phyloP scores from a whole-genome alignment of 306 rosid genomes.

The Bauhinia variegata region DNA sequence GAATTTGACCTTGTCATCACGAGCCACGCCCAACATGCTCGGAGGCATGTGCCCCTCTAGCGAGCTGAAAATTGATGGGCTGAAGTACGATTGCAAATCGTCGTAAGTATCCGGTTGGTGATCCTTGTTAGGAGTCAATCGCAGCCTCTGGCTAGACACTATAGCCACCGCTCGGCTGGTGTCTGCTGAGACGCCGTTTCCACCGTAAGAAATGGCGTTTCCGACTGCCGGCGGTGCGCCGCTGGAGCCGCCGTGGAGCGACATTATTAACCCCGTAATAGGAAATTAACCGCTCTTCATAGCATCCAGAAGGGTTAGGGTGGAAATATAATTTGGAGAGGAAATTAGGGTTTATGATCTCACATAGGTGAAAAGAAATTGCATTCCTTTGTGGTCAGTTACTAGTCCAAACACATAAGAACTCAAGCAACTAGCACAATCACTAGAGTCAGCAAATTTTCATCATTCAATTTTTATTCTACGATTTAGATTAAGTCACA shows the following conservation, averaged over 20 bases:
- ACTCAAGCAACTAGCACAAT: too few species aligned
- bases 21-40: slow-evolving; percentile 40
- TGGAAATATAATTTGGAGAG: neutral
- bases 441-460: too few species aligned
- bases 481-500: too few species aligned
- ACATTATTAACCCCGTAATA: slow-evolving; percentile 30
- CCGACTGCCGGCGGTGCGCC: slow-evolving; percentile 23
- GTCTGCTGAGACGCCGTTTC: slow-evolving; percentile 27
- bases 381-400: too few species aligned
- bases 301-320: neutral
- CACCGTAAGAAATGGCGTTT: slow-evolving; percentile 16
- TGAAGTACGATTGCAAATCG: slow-evolving; percentile 49
- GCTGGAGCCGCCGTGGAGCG: slow-evolving; percentile 29
- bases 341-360: slow-evolving; percentile 10
- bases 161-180: slow-evolving; percentile 6
- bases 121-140: slow-evolving; percentile 55
- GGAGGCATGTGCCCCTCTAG: slow-evolving; percentile 54
- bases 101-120: slow-evolving; percentile 55
- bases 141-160: slow-evolving; percentile 44
- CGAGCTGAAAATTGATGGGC: slow-evolving; percentile 50
- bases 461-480: too few species aligned
- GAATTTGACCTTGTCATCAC: slow-evolving; percentile 53
- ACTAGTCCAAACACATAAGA: too few species aligned
- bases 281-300: neutral
- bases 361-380: slow-evolving; percentile 1